Evolutionary conservation across 2,329 filamentous ascomycete genomes (phyloP), one percentile per base, ranked within the genome.

Genomic region (Colletotrichum chlorophyti): DNA sequence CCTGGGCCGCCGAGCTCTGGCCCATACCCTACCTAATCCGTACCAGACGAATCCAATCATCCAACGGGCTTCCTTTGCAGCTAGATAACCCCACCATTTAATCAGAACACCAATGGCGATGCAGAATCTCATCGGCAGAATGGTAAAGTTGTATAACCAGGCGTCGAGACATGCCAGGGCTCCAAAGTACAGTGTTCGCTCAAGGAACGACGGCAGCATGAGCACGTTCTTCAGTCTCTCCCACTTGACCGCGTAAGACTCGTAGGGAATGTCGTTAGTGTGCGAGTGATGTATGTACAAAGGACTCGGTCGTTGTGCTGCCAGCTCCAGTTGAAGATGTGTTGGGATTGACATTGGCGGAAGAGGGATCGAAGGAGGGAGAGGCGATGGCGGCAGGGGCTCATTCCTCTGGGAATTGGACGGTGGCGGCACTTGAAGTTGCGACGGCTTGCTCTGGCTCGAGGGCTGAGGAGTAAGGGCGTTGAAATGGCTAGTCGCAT

Each of bases 81-180:
- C 65, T 19, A 93, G 84, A 29, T 89, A 85, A 2, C 74, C 81
- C 91, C 91, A 96, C 83, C 93, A 98, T 60, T 85, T 83, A 9
- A 86, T 72, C 23, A 99, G 76, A 3, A 98, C 87, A 17, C 85
- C 86, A 0, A 94, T 67, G 1, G 95, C 94, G 58, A 93, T 90
- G 51, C 90, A 72, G 66, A 99, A 98, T 3, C 95, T 85, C 58
- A 99, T 82, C 0, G 95, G 95, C 0, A 99, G 79, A 40, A 99
- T 97, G 0, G 95, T 99, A 66, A 99, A 96, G 1, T 92, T 96
- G 75, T 97, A 95, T 1, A 99, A 83, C 93, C 94, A 99, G 2
- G 94, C 91, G 71, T 99, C 95, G 6, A 99, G 80, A 74, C 95
- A 99, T 6, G 94, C 93, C 29, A 98, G 75, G 0, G 91, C 88